phyloP scores from a whole-genome alignment of 2,329 filamentous ascomycete species.

The Fusarium globosum region DNA sequence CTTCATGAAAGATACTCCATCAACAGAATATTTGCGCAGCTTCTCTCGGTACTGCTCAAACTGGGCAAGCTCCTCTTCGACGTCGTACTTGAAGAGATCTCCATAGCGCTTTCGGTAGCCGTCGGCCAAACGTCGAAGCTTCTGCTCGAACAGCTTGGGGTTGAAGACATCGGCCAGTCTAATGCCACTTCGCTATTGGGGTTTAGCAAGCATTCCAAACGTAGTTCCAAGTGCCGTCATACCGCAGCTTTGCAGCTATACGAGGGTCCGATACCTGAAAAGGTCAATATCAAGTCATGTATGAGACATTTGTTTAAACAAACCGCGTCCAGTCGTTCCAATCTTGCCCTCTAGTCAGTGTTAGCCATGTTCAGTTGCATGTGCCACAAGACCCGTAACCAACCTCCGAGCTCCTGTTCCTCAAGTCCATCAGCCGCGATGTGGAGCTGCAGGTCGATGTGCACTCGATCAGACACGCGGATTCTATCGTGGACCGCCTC shows the following conservation, averaged over 20 bases:
- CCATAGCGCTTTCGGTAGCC: not conserved
- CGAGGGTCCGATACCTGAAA: not conserved
- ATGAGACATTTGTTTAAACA: rapidly evolving
- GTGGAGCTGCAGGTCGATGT: constrained; percentile 9
- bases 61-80: not conserved
- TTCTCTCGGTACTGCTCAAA: not conserved
- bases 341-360: not conserved
- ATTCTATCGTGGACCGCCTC: not conserved
- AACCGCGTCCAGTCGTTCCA: not conserved
- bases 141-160: not conserved
- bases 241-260: not conserved
- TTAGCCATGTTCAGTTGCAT: not conserved
- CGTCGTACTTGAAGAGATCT: not conserved
- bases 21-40: not conserved
- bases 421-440: constrained; percentile 12
- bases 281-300: not conserved
- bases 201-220: not conserved
- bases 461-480: constrained; percentile 6
- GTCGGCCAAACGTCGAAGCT: not conserved
- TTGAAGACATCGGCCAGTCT: not conserved
- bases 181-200: not conserved
- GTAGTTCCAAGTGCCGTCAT: not conserved
- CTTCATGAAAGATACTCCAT: not conserved
- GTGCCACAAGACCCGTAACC: not conserved
- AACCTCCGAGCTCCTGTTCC: constrained; percentile 21